phyloP scores from a whole-genome alignment of 192 early-diverging fungal genomes.

The Entomortierella lignicola region DNA sequence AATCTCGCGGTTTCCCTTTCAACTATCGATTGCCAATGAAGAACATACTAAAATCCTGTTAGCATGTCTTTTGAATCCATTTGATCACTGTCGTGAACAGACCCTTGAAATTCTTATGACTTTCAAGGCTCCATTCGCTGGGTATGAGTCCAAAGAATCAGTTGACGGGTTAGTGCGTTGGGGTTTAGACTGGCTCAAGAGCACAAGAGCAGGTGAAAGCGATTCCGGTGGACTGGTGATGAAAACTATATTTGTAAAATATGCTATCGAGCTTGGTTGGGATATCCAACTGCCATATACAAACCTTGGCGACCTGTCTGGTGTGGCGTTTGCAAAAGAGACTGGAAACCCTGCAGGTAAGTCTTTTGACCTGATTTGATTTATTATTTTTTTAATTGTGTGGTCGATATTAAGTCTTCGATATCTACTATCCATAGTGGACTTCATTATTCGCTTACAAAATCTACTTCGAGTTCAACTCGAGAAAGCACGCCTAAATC shows the following conservation, averaged over 20 bases:
- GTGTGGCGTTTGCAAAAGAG: slow-evolving; percentile 10
- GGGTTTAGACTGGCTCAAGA: slow-evolving; percentile 70
- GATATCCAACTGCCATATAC: slow-evolving; percentile 47
- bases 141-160: slow-evolving; percentile 57
- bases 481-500: slow-evolving; percentile 56
- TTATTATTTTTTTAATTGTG: not conserved
- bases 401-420: no score
- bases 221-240: slow-evolving; percentile 86
- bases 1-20: slow-evolving; percentile 66
- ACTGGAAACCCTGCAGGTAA: slow-evolving; percentile 41
- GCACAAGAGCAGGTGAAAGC: slow-evolving; percentile 81
- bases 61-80: slow-evolving; percentile 72
- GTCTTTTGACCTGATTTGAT: no score
- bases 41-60: slow-evolving; percentile 67
- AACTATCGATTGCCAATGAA: slow-evolving; percentile 57
- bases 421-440: slow-evolving; percentile 39
- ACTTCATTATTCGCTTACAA: slow-evolving; percentile 65
- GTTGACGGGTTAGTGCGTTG: slow-evolving; percentile 68
- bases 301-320: slow-evolving; percentile 11
- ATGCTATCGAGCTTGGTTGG: slow-evolving; percentile 66
- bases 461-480: slow-evolving; percentile 63
- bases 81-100: slow-evolving; percentile 78
- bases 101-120: slow-evolving; percentile 77
- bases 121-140: slow-evolving; percentile 75
- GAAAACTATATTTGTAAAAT: slow-evolving; percentile 82